Evolutionary conservation across 495 filamentous ascomycete species (phyloP).

Genomic region (Daldinia childiae): DNA sequence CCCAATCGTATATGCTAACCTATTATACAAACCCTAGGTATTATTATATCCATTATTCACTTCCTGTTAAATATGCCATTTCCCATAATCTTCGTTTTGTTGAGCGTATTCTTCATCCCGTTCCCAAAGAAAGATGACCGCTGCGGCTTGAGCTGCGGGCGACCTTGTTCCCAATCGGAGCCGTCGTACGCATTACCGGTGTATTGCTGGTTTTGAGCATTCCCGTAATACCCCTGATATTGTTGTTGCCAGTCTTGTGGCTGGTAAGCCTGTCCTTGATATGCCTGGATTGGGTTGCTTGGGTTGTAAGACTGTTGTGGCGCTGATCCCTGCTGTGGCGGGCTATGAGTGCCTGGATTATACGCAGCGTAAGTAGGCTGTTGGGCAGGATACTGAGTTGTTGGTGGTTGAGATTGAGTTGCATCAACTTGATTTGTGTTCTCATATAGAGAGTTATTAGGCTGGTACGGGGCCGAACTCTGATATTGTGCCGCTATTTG

Average conservation of each 20-base stretch:
- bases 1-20: not conserved
- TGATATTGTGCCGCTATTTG: constrained; percentile 18
- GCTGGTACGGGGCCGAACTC: constrained; percentile 33
- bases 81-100: constrained; percentile 45
- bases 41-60: not conserved
- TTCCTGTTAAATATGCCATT: constrained; percentile 41
- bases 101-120: constrained; percentile 44
- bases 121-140: constrained; percentile 44
- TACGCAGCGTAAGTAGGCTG: constrained; percentile 37
- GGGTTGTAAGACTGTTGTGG: constrained; percentile 27
- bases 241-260: constrained; percentile 40
- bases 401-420: constrained; percentile 10
- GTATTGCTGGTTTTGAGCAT: constrained; percentile 25
- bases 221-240: constrained; percentile 38
- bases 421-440: constrained; percentile 18
- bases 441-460: constrained; percentile 14
- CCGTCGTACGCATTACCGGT: constrained; percentile 27
- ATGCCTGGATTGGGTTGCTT: constrained; percentile 1
- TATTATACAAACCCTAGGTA: not conserved
- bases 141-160: constrained; percentile 36
- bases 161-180: constrained; percentile 30
- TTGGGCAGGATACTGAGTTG: constrained; percentile 30
- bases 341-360: constrained; percentile 36
- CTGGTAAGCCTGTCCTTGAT: constrained; percentile 37
- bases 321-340: constrained; percentile 3